Conservation (phyloP, 441 rosid genomes). For the Corymbia citriodora region DNA sequence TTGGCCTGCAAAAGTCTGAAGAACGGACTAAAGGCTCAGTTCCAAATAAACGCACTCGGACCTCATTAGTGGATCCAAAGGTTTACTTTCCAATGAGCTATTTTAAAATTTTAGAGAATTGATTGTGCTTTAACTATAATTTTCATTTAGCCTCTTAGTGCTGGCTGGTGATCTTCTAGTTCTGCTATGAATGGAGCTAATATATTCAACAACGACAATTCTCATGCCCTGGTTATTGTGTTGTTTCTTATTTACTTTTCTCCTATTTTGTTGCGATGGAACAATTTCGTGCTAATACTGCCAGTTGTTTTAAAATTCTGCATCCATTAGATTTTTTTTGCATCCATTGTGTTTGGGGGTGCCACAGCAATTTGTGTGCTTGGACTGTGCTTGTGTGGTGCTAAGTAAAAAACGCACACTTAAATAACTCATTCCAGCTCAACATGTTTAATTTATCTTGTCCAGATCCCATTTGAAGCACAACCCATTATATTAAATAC, state of each 20-base stretch:
- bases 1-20: conserved; percentile 70
- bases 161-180: background rate
- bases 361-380: background rate
- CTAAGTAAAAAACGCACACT: background rate
- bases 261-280: background rate
- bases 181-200: background rate
- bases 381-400: background rate
- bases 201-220: background rate
- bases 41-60: conserved; percentile 90
- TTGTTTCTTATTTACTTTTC: background rate
- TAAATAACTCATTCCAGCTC: background rate
- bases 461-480: background rate
- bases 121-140: background rate
- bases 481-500: background rate
- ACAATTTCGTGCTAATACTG: background rate
- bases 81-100: conserved; percentile 27
- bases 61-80: conserved; percentile 78
- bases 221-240: background rate
- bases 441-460: background rate
- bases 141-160: conserved; percentile 7
- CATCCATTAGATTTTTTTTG: background rate
- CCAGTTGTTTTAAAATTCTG: background rate
- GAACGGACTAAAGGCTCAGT: conserved; percentile 63
- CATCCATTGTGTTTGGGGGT: background rate
- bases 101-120: background rate